phyloP scores from a whole-genome alignment of 345 rosid species.

The Acer yangbiense region DNA sequence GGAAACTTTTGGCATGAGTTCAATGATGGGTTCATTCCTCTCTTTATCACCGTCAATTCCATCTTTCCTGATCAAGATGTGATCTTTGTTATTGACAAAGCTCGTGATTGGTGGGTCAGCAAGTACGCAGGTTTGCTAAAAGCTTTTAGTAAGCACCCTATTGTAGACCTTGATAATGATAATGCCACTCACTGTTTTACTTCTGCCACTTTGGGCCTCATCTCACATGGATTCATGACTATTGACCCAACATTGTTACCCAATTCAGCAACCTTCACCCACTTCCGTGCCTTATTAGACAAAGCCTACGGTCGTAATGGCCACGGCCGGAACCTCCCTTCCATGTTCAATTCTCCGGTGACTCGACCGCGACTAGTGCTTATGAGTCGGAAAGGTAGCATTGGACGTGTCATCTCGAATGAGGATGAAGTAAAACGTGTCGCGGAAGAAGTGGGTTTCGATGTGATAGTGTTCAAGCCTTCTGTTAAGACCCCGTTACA shows the following conservation, averaged over 20 bases:
- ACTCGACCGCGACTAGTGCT: slow-evolving; percentile 34
- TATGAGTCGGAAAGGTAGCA: slow-evolving; percentile 21
- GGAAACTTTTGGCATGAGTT: slow-evolving; percentile 72
- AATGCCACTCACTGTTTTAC: slow-evolving; percentile 51
- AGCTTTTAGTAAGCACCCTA: slow-evolving; percentile 43
- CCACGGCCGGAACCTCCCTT: neutral
- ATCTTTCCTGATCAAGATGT: slow-evolving; percentile 44
- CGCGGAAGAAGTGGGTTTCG: slow-evolving; percentile 49
- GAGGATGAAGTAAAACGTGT: slow-evolving; percentile 24
- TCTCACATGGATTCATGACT: slow-evolving; percentile 52
- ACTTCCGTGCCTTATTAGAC: slow-evolving; percentile 44
- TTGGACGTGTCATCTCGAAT: slow-evolving; percentile 43
- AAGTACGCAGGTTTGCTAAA: slow-evolving; percentile 45
- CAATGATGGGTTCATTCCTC: slow-evolving; percentile 64
- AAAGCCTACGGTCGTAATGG: slow-evolving; percentile 28
- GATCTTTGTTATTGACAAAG: slow-evolving; percentile 41
- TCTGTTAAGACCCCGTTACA: slow-evolving; percentile 23
- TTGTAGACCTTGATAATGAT: slow-evolving; percentile 47
- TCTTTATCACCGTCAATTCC: slow-evolving; percentile 53
- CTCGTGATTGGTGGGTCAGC: slow-evolving; percentile 61
- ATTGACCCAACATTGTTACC: slow-evolving; percentile 38
- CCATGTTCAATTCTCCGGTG: neutral
- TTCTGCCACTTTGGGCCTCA: slow-evolving; percentile 46
- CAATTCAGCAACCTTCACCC: slow-evolving; percentile 31
- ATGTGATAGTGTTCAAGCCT: slow-evolving; percentile 43